Percentiles rank a stretch among this genome's conserved stretches.
phyloP scores from a whole-genome alignment of 192 early-diverging fungal genomes.

The Podila epigama region DNA sequence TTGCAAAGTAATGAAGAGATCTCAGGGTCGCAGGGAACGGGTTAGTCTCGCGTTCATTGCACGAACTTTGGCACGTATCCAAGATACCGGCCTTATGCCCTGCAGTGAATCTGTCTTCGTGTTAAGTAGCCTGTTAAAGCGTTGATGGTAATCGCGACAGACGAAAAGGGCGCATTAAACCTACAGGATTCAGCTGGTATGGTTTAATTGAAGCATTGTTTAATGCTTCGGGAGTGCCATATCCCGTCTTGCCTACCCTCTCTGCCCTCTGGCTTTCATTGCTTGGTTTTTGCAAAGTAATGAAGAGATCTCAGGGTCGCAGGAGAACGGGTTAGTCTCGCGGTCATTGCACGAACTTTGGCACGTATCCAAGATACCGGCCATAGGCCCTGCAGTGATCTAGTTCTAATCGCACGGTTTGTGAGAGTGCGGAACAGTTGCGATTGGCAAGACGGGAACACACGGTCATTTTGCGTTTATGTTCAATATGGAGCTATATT shows the following conservation, averaged over 20 bases:
- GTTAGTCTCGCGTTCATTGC: conserved; percentile 4
- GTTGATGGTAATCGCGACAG: no score
- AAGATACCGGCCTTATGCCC: conserved; percentile 6
- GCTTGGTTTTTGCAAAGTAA: not conserved
- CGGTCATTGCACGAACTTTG: conserved; percentile 2
- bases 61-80: conserved; percentile 15
- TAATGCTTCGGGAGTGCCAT: no score
- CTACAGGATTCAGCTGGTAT: no score
- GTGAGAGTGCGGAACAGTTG: not conserved
- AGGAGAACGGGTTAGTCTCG: conserved; percentile 8
- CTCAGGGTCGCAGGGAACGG: conserved; percentile 7
- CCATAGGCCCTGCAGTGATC: conserved; percentile 1
- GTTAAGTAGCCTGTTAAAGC: no score
- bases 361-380: conserved; percentile 14
- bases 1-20: conserved; percentile 4
- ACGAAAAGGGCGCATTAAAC: no score
- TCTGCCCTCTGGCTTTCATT: conserved; percentile 14
- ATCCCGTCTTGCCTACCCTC: conserved; percentile 9
- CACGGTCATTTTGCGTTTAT: not conserved
- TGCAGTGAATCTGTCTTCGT: not conserved
- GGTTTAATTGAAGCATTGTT: no score
- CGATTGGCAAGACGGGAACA: not conserved
- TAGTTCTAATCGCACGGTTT: not conserved
- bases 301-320: conserved; percentile 10
- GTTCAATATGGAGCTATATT: not conserved